Evolutionary conservation across 805 yeast genomes (phyloP).

Genomic region (Candida arabinofermentans): DNA sequence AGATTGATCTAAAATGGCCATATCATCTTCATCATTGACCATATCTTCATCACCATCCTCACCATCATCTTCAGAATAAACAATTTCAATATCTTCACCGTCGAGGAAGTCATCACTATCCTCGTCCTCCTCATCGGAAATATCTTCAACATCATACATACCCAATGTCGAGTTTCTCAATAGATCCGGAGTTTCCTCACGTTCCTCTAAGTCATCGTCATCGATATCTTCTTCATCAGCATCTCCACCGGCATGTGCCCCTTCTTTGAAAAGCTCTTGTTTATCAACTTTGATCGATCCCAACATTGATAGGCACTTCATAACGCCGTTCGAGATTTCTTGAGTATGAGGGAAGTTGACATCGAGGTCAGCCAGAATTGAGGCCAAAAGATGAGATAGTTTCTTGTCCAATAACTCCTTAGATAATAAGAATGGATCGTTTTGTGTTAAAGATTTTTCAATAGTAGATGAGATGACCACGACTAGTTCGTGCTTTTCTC

Average conservation of each 20-base stretch:
- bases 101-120: slow-evolving; percentile 28
- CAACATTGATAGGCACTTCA: slow-evolving; percentile 54
- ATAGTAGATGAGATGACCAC: slow-evolving; percentile 32
- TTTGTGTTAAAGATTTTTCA: slow-evolving; percentile 44
- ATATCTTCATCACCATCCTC: slow-evolving; percentile 12
- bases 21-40: slow-evolving; percentile 34
- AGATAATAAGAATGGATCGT: slow-evolving; percentile 62
- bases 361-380: slow-evolving; percentile 62
- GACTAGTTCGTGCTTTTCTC: slow-evolving; percentile 34
- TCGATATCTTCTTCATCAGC: slow-evolving; percentile 57
- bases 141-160: slow-evolving; percentile 83
- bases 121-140: slow-evolving; percentile 34
- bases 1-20: slow-evolving; percentile 14
- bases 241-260: slow-evolving; percentile 22
- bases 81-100: slow-evolving; percentile 31
- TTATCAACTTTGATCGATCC: slow-evolving; percentile 54
- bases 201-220: slow-evolving; percentile 53
- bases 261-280: slow-evolving; percentile 53
- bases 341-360: slow-evolving; percentile 67
- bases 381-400: slow-evolving; percentile 53
- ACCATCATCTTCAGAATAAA: slow-evolving; percentile 24
- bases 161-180: slow-evolving; percentile 88
- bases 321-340: slow-evolving; percentile 51
- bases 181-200: slow-evolving; percentile 78
- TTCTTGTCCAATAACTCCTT: slow-evolving; percentile 66